Percentiles rank a stretch among this genome's conserved stretches.
Evolutionary conservation across 192 early-diverging fungal genomes (phyloP).

Genomic region (Kappamyces sp.): DNA sequence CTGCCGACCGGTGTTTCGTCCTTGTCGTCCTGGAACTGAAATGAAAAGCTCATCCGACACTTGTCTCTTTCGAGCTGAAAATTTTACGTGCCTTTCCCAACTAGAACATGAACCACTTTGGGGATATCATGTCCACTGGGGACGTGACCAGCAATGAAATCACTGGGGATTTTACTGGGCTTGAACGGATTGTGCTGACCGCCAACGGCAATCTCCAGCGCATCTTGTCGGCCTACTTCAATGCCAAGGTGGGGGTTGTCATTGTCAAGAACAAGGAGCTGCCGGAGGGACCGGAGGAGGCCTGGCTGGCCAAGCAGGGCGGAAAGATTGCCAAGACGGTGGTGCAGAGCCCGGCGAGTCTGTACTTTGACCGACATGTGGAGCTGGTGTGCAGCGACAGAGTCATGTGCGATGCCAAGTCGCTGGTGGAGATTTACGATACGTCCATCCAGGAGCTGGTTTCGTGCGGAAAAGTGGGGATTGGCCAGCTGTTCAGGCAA

Average conservation of each 20-base stretch:
- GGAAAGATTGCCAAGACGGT: constrained; percentile 6
- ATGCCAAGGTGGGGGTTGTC: constrained; percentile 35
- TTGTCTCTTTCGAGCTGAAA: too few relatives aligned
- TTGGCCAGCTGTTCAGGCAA: constrained; percentile 49
- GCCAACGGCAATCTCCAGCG: constrained; percentile 53
- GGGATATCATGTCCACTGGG: constrained; percentile 48
- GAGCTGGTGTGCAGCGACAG: constrained; percentile 21
- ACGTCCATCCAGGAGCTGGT: constrained; percentile 28
- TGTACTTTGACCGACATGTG: constrained; percentile 34
- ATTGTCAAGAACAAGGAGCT: constrained; percentile 38
- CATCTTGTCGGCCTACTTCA: constrained; percentile 48
- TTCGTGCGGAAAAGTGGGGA: constrained; percentile 34
- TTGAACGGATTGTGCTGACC: constrained; percentile 46
- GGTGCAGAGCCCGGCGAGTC: constrained; percentile 1
- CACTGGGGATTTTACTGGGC: constrained; percentile 29
- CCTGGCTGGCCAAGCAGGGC: not conserved
- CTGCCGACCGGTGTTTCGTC: too few relatives aligned
- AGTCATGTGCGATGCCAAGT: constrained; percentile 31
- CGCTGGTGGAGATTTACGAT: constrained; percentile 26
- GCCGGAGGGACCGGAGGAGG: not conserved
- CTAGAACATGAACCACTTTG: constrained; percentile 18
- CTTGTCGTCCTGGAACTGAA: too few relatives aligned
- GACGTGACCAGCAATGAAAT: constrained; percentile 21
- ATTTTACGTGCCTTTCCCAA: too few relatives aligned
- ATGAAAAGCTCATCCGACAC: too few relatives aligned